phyloP scores from a whole-genome alignment of 2,329 filamentous ascomycete species.

The Pezicula rhizophila region DNA sequence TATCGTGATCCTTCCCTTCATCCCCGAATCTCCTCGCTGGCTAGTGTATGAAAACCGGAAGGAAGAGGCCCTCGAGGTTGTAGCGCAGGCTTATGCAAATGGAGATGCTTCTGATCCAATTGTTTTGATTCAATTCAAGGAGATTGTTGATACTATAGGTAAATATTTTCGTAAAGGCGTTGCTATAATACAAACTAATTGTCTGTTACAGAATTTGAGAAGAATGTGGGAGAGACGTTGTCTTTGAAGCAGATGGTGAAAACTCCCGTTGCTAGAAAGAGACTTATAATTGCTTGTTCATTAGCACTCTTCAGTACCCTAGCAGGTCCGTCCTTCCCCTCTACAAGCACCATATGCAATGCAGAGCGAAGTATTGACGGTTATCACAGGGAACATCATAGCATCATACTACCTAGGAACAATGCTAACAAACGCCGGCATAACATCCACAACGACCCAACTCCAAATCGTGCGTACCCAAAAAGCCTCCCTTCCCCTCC shows the following conservation, averaged over 20 bases:
- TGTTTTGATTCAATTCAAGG: neutral
- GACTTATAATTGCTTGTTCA: neutral
- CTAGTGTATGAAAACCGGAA: constrained; percentile 34
- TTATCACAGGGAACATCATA: constrained; percentile 27
- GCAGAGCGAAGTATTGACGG: neutral
- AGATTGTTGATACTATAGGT: constrained; percentile 1
- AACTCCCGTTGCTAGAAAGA: constrained; percentile 19
- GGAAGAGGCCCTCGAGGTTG: constrained; percentile 34
- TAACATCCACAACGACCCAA: constrained; percentile 35
- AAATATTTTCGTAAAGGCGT: neutral
- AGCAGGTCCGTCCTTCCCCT: constrained; percentile 2
- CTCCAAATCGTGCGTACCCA: constrained; percentile 29
- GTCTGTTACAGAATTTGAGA: constrained; percentile 37
- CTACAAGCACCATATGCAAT: too few species aligned
- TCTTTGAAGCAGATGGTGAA: constrained; percentile 31
- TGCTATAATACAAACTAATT: neutral
- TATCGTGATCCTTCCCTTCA: constrained; percentile 32
- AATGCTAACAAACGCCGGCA: constrained; percentile 37
- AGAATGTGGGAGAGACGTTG: constrained; percentile 32
- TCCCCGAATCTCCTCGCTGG: constrained; percentile 43
- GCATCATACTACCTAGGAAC: constrained; percentile 36
- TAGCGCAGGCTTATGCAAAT: constrained; percentile 39
- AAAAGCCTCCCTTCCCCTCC: neutral
- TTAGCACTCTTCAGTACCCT: constrained; percentile 1
- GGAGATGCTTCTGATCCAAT: constrained; percentile 30